A percentile compares a stretch with the other conserved stretches of the same genome.
Conservation (phyloP, 768 basidiomycete genomes). For the Panellus pusillus region DNA sequence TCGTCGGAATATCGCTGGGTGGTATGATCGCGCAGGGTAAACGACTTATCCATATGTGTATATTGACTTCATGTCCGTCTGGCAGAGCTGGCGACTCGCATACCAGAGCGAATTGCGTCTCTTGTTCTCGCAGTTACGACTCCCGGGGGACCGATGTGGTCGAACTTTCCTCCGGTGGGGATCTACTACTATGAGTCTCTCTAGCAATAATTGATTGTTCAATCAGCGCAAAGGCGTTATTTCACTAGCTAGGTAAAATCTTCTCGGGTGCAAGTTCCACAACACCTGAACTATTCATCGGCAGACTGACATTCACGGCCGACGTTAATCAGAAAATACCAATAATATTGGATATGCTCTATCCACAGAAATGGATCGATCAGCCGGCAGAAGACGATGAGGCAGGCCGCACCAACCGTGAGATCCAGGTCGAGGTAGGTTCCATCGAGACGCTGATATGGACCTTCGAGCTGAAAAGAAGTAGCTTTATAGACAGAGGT, state of each 20-base stretch:
- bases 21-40: constrained; percentile 84
- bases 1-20: constrained; percentile 76
- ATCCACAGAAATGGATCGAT: constrained; percentile 61
- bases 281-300: too few species aligned
- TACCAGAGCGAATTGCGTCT: constrained; percentile 67
- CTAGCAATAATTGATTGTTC: too few species aligned
- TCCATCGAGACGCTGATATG: neutral
- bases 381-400: constrained; percentile 51
- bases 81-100: constrained; percentile 64
- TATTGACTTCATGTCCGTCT: neutral
- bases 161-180: constrained; percentile 65
- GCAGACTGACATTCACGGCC: constrained; percentile 38
- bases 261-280: too few species aligned
- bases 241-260: constrained; percentile 35
- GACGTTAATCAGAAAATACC: constrained; percentile 51
- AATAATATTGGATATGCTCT: constrained; percentile 57
- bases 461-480: neutral
- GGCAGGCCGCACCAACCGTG: constrained; percentile 61
- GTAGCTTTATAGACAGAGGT: constrained; percentile 48
- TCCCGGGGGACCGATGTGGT: constrained; percentile 56
- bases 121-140: constrained; percentile 71
- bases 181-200: neutral
- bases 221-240: constrained; percentile 40
- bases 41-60: neutral
- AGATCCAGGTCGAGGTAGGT: constrained; percentile 57